These are phyloP conservation scores for Halophytophthora polymorphica DNA, from an alignment of 352 stramenopile species.

Conservation along the genomic window DNA sequence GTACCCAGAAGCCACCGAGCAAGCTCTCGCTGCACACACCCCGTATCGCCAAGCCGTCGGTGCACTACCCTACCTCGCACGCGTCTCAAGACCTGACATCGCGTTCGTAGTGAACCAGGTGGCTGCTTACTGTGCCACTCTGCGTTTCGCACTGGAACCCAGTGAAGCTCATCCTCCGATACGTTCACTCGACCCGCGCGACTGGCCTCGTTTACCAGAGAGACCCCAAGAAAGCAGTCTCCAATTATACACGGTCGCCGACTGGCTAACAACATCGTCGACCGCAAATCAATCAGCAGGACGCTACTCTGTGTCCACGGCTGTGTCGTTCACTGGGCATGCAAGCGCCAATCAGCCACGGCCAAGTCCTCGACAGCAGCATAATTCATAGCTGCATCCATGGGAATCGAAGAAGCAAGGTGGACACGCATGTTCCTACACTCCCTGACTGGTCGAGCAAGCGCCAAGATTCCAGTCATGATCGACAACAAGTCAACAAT, in stretches of 20 bases:
- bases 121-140: neutral
- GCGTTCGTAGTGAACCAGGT: conserved; percentile 10
- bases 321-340: neutral
- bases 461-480: neutral
- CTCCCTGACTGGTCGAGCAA: neutral
- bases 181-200: neutral
- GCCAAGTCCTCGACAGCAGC: neutral
- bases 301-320: neutral
- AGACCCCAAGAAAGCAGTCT: neutral
- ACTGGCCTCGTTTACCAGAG: neutral
- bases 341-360: neutral
- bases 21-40: neutral
- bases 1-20: neutral
- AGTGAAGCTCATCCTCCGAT: conserved; percentile 13
- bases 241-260: neutral
- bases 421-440: neutral
- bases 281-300: neutral
- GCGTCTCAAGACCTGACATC: conserved; percentile 6
- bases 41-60: conserved; percentile 5
- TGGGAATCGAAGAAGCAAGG: neutral
- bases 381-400: neutral
- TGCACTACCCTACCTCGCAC: conserved; percentile 2
- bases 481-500: conserved; percentile 1
- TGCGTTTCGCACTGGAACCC: conserved; percentile 4
- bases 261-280: neutral